Percentiles rank a stretch among this genome's conserved stretches.
Evolutionary conservation across 106 monocot species (phyloP).

Genomic region (Hemerocallis citrina): DNA sequence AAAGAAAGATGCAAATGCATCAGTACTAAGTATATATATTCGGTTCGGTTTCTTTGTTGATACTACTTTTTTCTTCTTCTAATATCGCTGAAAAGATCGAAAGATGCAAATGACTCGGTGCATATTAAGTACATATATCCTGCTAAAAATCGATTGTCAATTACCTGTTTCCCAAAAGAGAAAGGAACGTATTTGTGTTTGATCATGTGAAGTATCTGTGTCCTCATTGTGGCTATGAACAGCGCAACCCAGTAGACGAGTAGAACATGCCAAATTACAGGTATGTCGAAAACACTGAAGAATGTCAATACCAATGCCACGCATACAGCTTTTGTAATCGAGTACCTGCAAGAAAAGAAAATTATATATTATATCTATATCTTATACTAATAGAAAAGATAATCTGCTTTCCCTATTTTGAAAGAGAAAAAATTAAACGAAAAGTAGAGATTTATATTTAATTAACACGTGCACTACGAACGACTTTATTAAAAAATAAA

Average conservation of each 20-base stretch:
- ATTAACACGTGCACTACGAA: too few relatives aligned
- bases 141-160: not conserved
- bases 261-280: slow-evolving; percentile 86
- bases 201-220: slow-evolving; percentile 79
- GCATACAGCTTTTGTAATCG: slow-evolving; percentile 58
- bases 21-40: too few relatives aligned
- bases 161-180: slow-evolving; percentile 73
- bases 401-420: too few relatives aligned
- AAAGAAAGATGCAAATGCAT: too few relatives aligned
- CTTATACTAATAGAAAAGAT: too few relatives aligned
- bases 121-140: not conserved
- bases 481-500: too few relatives aligned
- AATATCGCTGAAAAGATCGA: slow-evolving; percentile 11
- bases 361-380: too few relatives aligned
- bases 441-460: too few relatives aligned
- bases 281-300: slow-evolving; percentile 68
- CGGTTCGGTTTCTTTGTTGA: slow-evolving; percentile 3
- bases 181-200: slow-evolving; percentile 88
- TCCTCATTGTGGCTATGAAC: slow-evolving; percentile 71
- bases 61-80: slow-evolving; percentile 10
- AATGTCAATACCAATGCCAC: slow-evolving; percentile 73
- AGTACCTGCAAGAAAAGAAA: slow-evolving; percentile 47
- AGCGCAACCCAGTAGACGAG: slow-evolving; percentile 70
- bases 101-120: not conserved
- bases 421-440: too few relatives aligned